phyloP scores from a whole-genome alignment of 2,329 filamentous ascomycete species.

The Sarocladiaceae sp. region DNA sequence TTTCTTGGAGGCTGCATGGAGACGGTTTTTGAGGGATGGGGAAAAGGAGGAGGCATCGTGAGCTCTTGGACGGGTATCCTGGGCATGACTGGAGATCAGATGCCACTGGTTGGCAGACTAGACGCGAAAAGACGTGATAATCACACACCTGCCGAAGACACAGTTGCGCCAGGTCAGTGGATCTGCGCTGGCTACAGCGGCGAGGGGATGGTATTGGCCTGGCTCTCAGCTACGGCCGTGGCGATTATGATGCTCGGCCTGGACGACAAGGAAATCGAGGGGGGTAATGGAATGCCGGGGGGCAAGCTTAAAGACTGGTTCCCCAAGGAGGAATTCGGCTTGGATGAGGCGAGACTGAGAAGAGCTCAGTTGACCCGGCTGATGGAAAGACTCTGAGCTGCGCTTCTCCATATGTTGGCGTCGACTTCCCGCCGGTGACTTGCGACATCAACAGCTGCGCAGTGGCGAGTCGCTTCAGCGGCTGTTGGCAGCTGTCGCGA shows the following conservation, averaged over 20 bases:
- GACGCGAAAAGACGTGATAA: not conserved
- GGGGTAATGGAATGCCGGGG: not conserved
- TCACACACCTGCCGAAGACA: not conserved
- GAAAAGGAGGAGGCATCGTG: conserved; percentile 2
- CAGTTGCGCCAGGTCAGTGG: not conserved
- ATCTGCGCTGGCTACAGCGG: conserved; percentile 3
- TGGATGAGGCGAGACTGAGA: not conserved
- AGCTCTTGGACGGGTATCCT: conserved; percentile 15
- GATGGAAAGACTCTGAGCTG: not conserved
- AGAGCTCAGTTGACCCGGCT: not conserved
- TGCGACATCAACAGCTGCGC: too few relatives aligned
- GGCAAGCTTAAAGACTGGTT: conserved; percentile 5
- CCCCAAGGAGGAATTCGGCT: not conserved
- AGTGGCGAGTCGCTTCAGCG: too few relatives aligned
- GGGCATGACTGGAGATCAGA: conserved; percentile 15
- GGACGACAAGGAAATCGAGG: not conserved
- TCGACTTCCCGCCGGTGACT: too few relatives aligned
- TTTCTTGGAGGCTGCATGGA: not conserved
- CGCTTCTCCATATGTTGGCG: not conserved
- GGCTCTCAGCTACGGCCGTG: conserved; percentile 1
- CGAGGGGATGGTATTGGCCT: conserved; percentile 5
- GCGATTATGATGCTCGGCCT: conserved; percentile 5
- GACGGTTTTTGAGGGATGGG: not conserved
- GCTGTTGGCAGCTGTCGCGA: not conserved
- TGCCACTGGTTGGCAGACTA: conserved; percentile 13